Base-by-base conservation (phyloP, 768 basidiomycete genomes). In the Baorangia bicolor region DNA sequence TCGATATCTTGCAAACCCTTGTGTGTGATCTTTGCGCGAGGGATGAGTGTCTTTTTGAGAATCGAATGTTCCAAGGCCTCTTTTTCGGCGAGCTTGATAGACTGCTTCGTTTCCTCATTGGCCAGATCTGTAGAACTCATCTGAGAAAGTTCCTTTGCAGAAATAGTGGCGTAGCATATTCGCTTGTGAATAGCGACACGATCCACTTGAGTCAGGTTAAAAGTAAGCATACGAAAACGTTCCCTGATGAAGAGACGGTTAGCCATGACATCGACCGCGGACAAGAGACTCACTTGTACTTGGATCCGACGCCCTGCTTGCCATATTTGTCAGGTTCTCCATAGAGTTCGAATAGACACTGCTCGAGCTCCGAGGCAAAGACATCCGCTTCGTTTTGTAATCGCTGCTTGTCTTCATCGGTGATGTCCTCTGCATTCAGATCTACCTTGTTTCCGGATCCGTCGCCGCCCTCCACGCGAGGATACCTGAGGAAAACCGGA, bases 1-100 rank as follows among this genome's bases (percentile, higher is more conserved):
- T 96, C 93, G 65, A 96, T 92, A 64, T 92, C 88, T 77, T 94
- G 87, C 58, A 94, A 74, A 49, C 93, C 93, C 73, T 96, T 96
- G 77, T 94, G 93, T 27, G 93, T 96, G 57, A 93, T 88, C 72
- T 94, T 95, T 51, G 92, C 90, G 34, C 83, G 79, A 33, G 81
- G 77, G 23, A 82, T 79, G 10, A 77, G 75, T 10, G 82, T 77
- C 71, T 87, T 90, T 67, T 84, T 81, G 56, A 94, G 75, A 62
- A 95, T 94, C 9, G 92, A 92, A 70, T 93, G 86, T 68, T 85
- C 87, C 63, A 96, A 74, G 2, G 90, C 84, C 73, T 91, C 90
- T 65, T 90, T 80, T 69, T 93, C 88, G 23, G 89, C 87, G 45
- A 83, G 82, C 68, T 85, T 88, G 67, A 93, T 94, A 49, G 88